Conservation (phyloP, 2,329 filamentous ascomycete species). For the Drechslerella dactyloides region DNA sequence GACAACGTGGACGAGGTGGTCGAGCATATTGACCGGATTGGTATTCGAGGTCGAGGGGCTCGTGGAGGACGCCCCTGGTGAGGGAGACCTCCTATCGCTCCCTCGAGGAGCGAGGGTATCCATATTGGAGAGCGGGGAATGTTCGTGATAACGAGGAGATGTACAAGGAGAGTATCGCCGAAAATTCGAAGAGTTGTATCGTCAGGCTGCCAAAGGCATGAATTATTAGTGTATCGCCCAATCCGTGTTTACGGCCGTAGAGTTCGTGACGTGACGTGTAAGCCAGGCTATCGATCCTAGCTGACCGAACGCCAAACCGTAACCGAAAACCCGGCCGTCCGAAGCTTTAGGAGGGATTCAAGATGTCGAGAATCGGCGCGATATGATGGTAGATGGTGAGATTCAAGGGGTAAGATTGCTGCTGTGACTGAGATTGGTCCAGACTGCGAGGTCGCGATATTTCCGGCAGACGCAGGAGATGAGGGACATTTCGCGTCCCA, state of each 20-base stretch:
- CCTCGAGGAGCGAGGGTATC: slow-evolving; percentile 43
- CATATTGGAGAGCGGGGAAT: slow-evolving; percentile 27
- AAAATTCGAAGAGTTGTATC: slow-evolving; percentile 15
- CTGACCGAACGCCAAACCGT: neutral
- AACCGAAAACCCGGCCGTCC: slow-evolving; percentile 5
- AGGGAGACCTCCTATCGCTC: slow-evolving; percentile 50
- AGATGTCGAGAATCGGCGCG: slow-evolving; percentile 1
- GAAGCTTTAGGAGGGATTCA: slow-evolving; percentile 10
- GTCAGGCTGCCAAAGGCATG: neutral
- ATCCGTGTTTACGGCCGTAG: slow-evolving; percentile 5
- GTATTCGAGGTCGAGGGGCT: slow-evolving; percentile 56
- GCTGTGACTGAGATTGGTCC: slow-evolving; percentile 17
- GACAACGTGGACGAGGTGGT: slow-evolving; percentile 74
- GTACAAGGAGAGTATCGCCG: slow-evolving; percentile 14
- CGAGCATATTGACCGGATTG: slow-evolving; percentile 73
- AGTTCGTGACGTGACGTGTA: slow-evolving; percentile 12
- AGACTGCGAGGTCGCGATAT: slow-evolving; percentile 22
- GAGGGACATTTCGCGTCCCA: slow-evolving; percentile 31
- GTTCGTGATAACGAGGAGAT: slow-evolving; percentile 8
- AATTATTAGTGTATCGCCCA: neutral
- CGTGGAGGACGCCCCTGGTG: slow-evolving; percentile 29
- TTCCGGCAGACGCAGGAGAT: slow-evolving; percentile 30
- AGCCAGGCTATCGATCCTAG: neutral
- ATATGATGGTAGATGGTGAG: slow-evolving; percentile 2
- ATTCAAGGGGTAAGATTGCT: slow-evolving; percentile 19